Base-by-base conservation (phyloP, 306 rosid species). In the Abrus pulchellus region DNA sequence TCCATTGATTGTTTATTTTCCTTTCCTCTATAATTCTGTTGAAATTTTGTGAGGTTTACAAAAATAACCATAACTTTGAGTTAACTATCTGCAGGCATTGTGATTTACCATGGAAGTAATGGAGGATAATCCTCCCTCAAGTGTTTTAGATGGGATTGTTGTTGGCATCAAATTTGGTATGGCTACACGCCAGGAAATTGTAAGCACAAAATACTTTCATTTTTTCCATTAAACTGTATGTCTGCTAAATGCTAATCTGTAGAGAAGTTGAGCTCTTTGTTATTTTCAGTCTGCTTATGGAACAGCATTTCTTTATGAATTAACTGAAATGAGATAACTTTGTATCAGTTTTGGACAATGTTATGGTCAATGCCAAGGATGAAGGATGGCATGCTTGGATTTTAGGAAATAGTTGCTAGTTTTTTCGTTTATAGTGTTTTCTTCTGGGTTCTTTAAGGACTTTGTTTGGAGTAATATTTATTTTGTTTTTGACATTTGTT, bases 121-220 rank as follows among this genome's bases (percentile, higher is more conserved):
- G 94, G 97, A 92, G 83, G 97, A 92, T 52, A 75, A 72, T 64
- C 66, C 84, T 7, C 64, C 84, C 38, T 77, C 92, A 66, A 59
- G 78, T 52, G 56, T 88, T 83, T 65, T 85, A 49, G 92, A 94
- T n/a, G 97, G 87, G 59, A 87, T 86, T 72, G 79, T 92, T 2
- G 53, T 70, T 59, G 94, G 97, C 6, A 92, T 94, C 80, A 81
- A 67, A 72, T 94, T 94, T 57, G 83, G 90, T 57, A 78, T 94
- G 86, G 98, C 98, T 67, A 90, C 88, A 27, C 88, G 75, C 57
- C 84, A 84, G 5, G 98, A 94, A 86, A 92, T 94, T 56, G 98
- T 94, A 83, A 90, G 98, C 77, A 54, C 60, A 62, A 64, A 68
- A 77, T 69, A 63, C 43, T 66, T 48, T 75, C 33, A 27, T 59